Conservation (phyloP, 345 rosid species). For the Excoecaria agallocha region DNA sequence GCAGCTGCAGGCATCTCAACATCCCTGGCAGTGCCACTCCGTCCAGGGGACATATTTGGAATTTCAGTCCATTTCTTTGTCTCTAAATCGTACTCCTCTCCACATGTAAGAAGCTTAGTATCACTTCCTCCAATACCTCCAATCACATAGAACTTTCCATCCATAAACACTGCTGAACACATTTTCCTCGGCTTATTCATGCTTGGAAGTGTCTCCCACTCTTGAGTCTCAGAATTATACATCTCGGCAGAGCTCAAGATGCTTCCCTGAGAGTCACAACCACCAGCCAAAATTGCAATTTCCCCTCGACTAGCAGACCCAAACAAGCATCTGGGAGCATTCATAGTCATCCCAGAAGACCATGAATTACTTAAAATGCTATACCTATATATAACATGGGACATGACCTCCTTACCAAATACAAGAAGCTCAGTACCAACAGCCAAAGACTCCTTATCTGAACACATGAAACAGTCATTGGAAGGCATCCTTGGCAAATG, state of each 20-base stretch:
- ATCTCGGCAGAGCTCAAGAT: conserved; percentile 68
- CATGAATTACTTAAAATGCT: conserved; percentile 78
- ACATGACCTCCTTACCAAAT: conserved; percentile 60
- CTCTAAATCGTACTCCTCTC: conserved; percentile 77
- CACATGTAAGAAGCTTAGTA: conserved; percentile 57
- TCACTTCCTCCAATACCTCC: conserved; percentile 75
- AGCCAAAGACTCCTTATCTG: conserved; percentile 86
- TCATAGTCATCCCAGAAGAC: conserved; percentile 76
- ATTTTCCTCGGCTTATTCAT: conserved; percentile 85
- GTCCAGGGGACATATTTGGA: conserved; percentile 75
- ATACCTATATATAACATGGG: conserved; percentile 80
- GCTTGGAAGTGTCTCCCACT: conserved; percentile 59
- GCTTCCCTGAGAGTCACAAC: conserved; percentile 64
- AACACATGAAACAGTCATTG: conserved; percentile 63
- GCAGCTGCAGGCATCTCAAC: conserved; percentile 56
- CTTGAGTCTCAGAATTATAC: conserved; percentile 82
- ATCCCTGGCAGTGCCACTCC: conserved; percentile 41
- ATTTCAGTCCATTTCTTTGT: conserved; percentile 67
- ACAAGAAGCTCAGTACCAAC: conserved; percentile 95
- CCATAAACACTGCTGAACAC: conserved; percentile 95
- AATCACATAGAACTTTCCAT: conserved; percentile 77
- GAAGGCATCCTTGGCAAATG: conserved; percentile 73
- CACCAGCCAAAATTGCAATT: conserved; percentile 84
- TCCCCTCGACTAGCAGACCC: conserved; percentile 94
- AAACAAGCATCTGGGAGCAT: conserved; percentile 82